These are phyloP conservation scores for Candida morakotiae DNA, from an alignment of 805 yeast genomes.

Conservation along the genomic window DNA sequence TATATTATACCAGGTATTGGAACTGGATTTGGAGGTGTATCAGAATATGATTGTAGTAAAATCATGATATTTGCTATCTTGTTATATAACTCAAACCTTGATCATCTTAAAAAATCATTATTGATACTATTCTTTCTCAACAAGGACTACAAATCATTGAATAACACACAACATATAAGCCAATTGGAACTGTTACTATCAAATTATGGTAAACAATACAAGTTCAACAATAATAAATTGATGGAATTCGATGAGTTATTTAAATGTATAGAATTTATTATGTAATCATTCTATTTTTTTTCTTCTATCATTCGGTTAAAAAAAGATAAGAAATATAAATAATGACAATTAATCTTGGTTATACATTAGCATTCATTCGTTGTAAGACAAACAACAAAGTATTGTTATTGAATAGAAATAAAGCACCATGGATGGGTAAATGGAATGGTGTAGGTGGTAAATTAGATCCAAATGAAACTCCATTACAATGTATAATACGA, in stretches of 20 bases:
- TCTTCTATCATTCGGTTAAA: too few relatives aligned
- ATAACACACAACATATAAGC: constrained; percentile 9
- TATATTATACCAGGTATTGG: constrained; percentile 25
- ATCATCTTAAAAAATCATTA: constrained; percentile 14
- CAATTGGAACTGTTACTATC: constrained; percentile 9
- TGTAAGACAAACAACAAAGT: constrained; percentile 28
- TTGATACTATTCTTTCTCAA: constrained; percentile 16
- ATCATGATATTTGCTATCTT: constrained; percentile 18
- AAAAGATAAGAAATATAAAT: not conserved
- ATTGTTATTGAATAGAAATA: constrained; percentile 36
- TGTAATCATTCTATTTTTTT: not conserved
- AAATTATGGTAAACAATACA: constrained; percentile 9
- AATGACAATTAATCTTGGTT: constrained; percentile 9
- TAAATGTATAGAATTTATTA: constrained; percentile 10
- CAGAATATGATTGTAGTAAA: constrained; percentile 13
- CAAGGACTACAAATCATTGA: constrained; percentile 15
- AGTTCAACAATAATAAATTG: not conserved
- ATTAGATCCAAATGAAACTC: constrained; percentile 29
- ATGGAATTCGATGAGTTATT: constrained; percentile 14
- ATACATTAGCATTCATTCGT: constrained; percentile 23
- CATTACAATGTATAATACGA: constrained; percentile 36
- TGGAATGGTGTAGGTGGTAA: constrained; percentile 49
- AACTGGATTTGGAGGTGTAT: constrained; percentile 22
- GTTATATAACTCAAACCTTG: constrained; percentile 11
- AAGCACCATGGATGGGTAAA: constrained; percentile 44